Conservation (phyloP, 441 rosid genomes). For the Bruguiera hainesii region DNA sequence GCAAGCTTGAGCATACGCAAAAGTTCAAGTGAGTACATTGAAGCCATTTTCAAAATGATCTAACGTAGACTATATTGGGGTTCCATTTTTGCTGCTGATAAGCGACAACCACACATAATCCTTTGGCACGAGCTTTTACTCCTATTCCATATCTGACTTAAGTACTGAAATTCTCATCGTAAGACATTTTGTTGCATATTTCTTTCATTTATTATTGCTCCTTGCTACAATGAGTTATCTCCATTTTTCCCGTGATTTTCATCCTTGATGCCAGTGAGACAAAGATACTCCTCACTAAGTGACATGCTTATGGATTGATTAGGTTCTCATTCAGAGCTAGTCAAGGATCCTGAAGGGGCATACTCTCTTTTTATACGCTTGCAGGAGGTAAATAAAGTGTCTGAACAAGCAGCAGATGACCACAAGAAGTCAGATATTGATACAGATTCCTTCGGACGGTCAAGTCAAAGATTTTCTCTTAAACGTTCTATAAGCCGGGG, state of each 20-base stretch:
- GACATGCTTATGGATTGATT: slow-evolving; percentile 29
- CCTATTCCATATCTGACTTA: no score
- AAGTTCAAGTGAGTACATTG: slow-evolving; percentile 50
- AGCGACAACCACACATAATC: neutral
- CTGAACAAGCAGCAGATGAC: slow-evolving; percentile 31
- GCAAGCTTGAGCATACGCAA: slow-evolving; percentile 71
- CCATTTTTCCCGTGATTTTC: slow-evolving; percentile 3
- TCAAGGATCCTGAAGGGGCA: slow-evolving; percentile 44
- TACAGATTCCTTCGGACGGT: slow-evolving; percentile 14
- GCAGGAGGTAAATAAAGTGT: slow-evolving; percentile 36
- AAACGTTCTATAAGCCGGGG: slow-evolving; percentile 39
- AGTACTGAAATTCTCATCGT: no score
- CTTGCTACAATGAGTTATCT: neutral
- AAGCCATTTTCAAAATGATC: neutral
- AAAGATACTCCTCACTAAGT: neutral
- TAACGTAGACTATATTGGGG: neutral
- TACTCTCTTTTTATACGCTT: slow-evolving; percentile 49
- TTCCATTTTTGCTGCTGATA: neutral
- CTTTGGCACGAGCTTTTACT: no score
- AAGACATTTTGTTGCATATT: neutral
- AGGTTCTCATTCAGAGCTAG: slow-evolving; percentile 64
- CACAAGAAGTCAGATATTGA: slow-evolving; percentile 13
- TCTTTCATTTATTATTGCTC: neutral
- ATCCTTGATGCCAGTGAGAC: neutral
- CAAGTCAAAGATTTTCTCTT: slow-evolving; percentile 29